Percentiles rank a stretch among this genome's conserved stretches.
Conservation (phyloP, 331 rosid species). For the Malus hybrid region DNA sequence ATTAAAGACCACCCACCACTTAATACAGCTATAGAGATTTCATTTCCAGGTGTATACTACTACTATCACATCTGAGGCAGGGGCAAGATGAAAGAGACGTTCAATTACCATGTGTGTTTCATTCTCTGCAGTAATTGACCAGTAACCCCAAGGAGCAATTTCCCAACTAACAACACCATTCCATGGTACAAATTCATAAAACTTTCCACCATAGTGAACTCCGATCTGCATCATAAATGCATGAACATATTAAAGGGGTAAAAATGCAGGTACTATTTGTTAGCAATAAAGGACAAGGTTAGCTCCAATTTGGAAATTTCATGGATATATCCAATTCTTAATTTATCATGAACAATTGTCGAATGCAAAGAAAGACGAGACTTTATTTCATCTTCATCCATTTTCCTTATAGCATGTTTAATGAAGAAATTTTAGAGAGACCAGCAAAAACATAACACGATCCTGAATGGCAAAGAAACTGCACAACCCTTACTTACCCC, state of each 20-base stretch:
- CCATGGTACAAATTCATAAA: constrained; percentile 98
- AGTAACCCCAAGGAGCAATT: constrained; percentile 73
- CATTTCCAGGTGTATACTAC: background rate
- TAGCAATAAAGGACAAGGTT: background rate
- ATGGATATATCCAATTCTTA: background rate
- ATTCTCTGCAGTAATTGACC: constrained; percentile 73
- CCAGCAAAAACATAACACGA: too few relatives aligned
- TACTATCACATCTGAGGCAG: background rate
- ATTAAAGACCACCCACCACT: background rate
- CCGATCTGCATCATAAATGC: constrained; percentile 57
- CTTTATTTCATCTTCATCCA: too few relatives aligned
- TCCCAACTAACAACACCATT: constrained; percentile 76
- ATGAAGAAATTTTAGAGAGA: too few relatives aligned
- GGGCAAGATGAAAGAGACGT: background rate
- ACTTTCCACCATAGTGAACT: constrained; percentile 65
- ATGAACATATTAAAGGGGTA: background rate
- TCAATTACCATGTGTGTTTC: constrained; percentile 53
- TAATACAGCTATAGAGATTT: background rate
- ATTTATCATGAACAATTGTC: too few relatives aligned
- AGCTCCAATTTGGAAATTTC: background rate
- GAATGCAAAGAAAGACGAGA: too few relatives aligned
- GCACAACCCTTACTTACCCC: too few relatives aligned
- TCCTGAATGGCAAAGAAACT: too few relatives aligned
- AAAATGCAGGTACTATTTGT: background rate
- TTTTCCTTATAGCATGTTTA: background rate